These are phyloP conservation scores for Pterocarpus santalinus DNA, from an alignment of 306 rosid genomes.

Conservation along the genomic window DNA sequence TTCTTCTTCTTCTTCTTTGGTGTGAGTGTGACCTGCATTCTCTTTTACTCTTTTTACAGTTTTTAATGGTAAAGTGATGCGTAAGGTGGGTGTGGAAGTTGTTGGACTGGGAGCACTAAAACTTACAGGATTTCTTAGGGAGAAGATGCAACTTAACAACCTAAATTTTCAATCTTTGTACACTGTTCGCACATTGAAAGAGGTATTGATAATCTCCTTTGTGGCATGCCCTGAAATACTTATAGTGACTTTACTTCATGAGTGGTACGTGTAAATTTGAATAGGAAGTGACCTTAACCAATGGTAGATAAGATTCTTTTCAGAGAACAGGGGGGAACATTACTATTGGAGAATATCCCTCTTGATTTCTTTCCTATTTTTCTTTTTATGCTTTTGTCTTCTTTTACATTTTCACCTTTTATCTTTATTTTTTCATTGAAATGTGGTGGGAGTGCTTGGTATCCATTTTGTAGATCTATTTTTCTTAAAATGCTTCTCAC, in stretches of 20 bases:
- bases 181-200: constrained; percentile 90
- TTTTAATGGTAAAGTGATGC: constrained; percentile 87
- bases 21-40: constrained; percentile 26
- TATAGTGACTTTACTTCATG: not conserved
- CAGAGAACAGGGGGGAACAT: no score
- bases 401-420: no score
- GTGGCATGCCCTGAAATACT: constrained; percentile 11
- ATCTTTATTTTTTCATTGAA: no score
- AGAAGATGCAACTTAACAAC: constrained; percentile 79
- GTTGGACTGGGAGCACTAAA: constrained; percentile 91
- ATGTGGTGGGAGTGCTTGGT: no score
- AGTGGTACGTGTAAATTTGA: no score
- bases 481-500: constrained; percentile 19
- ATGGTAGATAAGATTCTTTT: no score
- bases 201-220: constrained; percentile 61
- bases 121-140: constrained; percentile 86
- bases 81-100: constrained; percentile 89
- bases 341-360: no score
- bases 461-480: constrained; percentile 17
- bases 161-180: constrained; percentile 74
- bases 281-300: no score
- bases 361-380: no score
- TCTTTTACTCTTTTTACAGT: constrained; percentile 58
- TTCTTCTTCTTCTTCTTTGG: not conserved
- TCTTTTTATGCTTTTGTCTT: no score